These are phyloP conservation scores for Boletus reticulatus DNA, from an alignment of 768 basidiomycete species.

Conservation along the genomic window DNA sequence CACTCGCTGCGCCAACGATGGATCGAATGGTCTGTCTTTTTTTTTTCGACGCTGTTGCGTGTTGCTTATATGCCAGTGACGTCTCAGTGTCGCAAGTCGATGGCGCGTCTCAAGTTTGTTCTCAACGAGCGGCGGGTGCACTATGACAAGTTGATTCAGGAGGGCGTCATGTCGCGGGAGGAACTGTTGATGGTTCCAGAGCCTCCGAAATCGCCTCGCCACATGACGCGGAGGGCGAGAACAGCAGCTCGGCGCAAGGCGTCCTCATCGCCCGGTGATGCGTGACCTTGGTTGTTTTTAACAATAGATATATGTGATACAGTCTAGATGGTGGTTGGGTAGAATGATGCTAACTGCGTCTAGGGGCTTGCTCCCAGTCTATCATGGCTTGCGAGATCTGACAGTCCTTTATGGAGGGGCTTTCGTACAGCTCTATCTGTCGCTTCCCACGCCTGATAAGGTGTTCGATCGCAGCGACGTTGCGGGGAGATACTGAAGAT, in stretches of 20 bases:
- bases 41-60: not conserved
- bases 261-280: not conserved
- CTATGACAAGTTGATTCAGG: conserved; percentile 46
- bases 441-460: conserved; percentile 65
- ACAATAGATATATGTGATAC: conserved; percentile 12
- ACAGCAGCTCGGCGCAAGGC: conserved; percentile 16
- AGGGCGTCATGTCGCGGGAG: conserved; percentile 19
- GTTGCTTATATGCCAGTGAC: conserved; percentile 3
- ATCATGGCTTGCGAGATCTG: conserved; percentile 71
- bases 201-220: conserved; percentile 10
- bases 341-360: conserved; percentile 11
- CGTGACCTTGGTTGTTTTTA: conserved; percentile 2
- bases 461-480: conserved; percentile 71
- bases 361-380: conserved; percentile 51
- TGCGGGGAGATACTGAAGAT: conserved; percentile 55
- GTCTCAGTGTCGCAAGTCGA: conserved; percentile 81
- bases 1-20: conserved; percentile 29
- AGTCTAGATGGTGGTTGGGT: not conserved
- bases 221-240: conserved; percentile 22
- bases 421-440: conserved; percentile 71
- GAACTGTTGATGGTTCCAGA: conserved; percentile 15
- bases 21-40: conserved; percentile 44
- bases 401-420: conserved; percentile 65
- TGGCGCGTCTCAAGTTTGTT: conserved; percentile 95
- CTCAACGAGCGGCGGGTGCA: conserved; percentile 88